Base-by-base conservation (phyloP, 1,139 yeast genomes). In the Debaryomyces udenii region DNA sequence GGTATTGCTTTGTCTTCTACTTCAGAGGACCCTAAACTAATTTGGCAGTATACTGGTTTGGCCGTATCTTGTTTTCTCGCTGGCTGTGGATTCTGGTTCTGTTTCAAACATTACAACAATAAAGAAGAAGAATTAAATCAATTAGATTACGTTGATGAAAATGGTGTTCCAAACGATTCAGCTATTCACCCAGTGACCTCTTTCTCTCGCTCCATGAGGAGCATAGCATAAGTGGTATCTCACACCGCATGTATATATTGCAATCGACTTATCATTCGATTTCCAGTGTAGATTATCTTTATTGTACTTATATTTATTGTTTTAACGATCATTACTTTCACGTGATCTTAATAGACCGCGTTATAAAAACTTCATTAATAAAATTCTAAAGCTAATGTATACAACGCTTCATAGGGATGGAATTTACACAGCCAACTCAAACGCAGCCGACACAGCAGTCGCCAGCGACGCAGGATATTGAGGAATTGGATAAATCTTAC, bases 1-100 rank as follows among this genome's bases (percentile, higher is more conserved):
- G 90, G 89, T 57, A 81, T 82, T 62, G 88, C 89, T 6, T 67
- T 85, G 45, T 78, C 87, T 13, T 75, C 89, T 15, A 78, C 81
- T 14, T 72, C 87, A 14, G 74, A 64, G 44, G 80, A 84, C 61
- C 91, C 91, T 37, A 80, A 83, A 66, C 75, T 80, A 54, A 78
- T 78, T 35, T 82, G 87, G 86, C 70, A 76, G 54, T 85, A 79
- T 64, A 68, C 80, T 35, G 86, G 86, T 44, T 70, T 85, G 50
- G 83, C 82, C 10, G 65, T 73, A 35, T 69, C 86, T 15, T 74
- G 85, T 53, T 67, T 80, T 57, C 55, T 80, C 48, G 80, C 84
- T 22, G 91, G 90, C 31, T 49, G 69, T 44, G 44, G 71, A 29
- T 85, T 85, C 79, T 84, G 86, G 86, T 37, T 80, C 52, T 53